These are phyloP conservation scores for Teratosphaeria epicoccoides DNA, from an alignment of 2,329 filamentous ascomycete species.

Conservation along the genomic window DNA sequence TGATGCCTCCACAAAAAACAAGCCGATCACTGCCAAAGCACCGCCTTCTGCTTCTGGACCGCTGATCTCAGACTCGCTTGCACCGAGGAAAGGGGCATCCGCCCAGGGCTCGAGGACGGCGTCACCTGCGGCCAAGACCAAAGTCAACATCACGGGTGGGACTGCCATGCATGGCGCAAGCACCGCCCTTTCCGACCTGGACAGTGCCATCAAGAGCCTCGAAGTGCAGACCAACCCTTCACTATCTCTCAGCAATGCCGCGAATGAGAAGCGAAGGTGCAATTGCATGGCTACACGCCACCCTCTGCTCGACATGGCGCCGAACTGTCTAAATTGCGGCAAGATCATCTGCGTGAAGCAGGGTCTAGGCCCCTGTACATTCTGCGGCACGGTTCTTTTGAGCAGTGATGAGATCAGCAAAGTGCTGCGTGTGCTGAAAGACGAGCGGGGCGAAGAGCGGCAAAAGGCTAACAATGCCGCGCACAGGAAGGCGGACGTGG, in stretches of 20 bases:
- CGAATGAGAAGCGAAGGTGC: constrained; percentile 56
- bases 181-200: constrained; percentile 56
- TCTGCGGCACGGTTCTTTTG: constrained; percentile 67
- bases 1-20: constrained; percentile 33
- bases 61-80: constrained; percentile 62
- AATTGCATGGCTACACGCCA: constrained; percentile 83
- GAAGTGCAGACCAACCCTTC: constrained; percentile 88
- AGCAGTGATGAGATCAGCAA: constrained; percentile 63
- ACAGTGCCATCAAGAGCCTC: constrained; percentile 73
- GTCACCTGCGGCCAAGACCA: constrained; percentile 45
- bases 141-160: constrained; percentile 64
- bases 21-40: constrained; percentile 37
- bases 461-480: constrained; percentile 69
- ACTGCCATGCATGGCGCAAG: constrained; percentile 74
- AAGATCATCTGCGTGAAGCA: constrained; percentile 95
- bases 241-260: constrained; percentile 35
- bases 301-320: constrained; percentile 77
- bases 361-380: constrained; percentile 87
- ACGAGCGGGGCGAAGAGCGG: constrained; percentile 77
- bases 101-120: constrained; percentile 39
- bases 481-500: constrained; percentile 56
- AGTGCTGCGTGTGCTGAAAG: constrained; percentile 73
- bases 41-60: constrained; percentile 64
- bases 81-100: constrained; percentile 36
- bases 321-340: constrained; percentile 84